Evolutionary conservation across 2,329 filamentous ascomycete species (phyloP).

Genomic region (Penicillium sp.): DNA sequence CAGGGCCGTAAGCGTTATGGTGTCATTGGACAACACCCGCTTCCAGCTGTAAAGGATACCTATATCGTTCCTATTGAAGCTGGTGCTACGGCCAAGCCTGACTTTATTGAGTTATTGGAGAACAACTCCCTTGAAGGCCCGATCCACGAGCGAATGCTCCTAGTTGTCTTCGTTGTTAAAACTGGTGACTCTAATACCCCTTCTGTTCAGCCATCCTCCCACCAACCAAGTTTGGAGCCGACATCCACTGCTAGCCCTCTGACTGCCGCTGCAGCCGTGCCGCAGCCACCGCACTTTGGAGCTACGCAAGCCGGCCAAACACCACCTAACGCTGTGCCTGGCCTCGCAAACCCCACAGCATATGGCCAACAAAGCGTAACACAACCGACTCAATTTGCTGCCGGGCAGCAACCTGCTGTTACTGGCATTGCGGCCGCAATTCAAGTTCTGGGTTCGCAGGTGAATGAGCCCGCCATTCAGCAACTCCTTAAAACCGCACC

Average conservation of each 20-base stretch:
- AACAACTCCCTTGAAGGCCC: conserved; percentile 77
- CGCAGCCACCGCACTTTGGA: conserved; percentile 33
- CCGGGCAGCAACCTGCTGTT: conserved; percentile 32
- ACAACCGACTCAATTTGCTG: conserved; percentile 22
- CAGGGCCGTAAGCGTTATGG: conserved; percentile 80
- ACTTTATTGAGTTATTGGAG: conserved; percentile 86
- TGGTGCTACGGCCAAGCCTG: conserved; percentile 70
- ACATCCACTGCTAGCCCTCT: conserved; percentile 38
- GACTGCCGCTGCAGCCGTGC: conserved; percentile 33
- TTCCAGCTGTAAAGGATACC: conserved; percentile 80
- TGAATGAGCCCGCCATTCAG: conserved; percentile 67
- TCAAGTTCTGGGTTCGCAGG: conserved; percentile 67
- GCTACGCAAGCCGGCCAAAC: conserved; percentile 23
- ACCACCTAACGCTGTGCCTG: conserved; percentile 22
- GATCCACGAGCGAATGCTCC: conserved; percentile 73
- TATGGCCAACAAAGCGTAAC: conserved; percentile 23
- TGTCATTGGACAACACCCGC: conserved; percentile 76
- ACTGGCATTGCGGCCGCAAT: conserved; percentile 62
- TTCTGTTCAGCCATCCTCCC: conserved; percentile 46
- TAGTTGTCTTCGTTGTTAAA: conserved; percentile 84
- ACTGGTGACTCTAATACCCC: conserved; percentile 54
- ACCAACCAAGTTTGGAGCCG: conserved; percentile 42
- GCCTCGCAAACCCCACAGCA: conserved; percentile 13
- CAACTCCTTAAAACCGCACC: conserved; percentile 72
- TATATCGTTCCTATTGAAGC: conserved; percentile 86